Conservation (phyloP, 371 early-diverging fungal species). For the Mucor irregularis region DNA sequence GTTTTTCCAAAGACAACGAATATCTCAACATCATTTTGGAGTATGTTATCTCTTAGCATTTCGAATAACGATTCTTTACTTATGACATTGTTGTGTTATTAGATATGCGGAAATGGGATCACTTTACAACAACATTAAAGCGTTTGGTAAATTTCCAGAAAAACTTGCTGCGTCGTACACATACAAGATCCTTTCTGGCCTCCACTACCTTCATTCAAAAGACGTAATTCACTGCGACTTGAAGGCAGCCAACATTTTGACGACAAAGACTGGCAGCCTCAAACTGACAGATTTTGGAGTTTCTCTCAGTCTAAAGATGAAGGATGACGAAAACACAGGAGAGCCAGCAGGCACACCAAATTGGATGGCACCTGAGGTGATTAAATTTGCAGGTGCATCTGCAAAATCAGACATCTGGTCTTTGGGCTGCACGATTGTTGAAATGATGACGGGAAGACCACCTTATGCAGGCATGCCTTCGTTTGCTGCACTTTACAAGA, state of each 20-base stretch:
- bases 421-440: slow-evolving; percentile 86
- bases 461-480: slow-evolving; percentile 79
- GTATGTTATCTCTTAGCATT: slow-evolving; percentile 37
- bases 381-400: slow-evolving; percentile 80
- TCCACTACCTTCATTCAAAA: slow-evolving; percentile 90
- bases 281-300: slow-evolving; percentile 96
- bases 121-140: slow-evolving; percentile 76
- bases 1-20: slow-evolving; percentile 75
- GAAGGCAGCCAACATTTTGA: slow-evolving; percentile 94
- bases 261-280: slow-evolving; percentile 90
- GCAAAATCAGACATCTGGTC: slow-evolving; percentile 93
- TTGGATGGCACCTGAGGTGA: slow-evolving; percentile 98
- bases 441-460: slow-evolving; percentile 87
- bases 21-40: slow-evolving; percentile 88
- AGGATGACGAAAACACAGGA: slow-evolving; percentile 63
- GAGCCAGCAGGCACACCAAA: slow-evolving; percentile 94
- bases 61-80: neutral
- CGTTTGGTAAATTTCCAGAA: slow-evolving; percentile 92
- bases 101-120: slow-evolving; percentile 93
- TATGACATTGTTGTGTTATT: neutral
- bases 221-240: slow-evolving; percentile 93
- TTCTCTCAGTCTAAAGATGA: slow-evolving; percentile 76
- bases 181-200: slow-evolving; percentile 86
- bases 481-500: slow-evolving; percentile 86
- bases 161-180: slow-evolving; percentile 88